Evolutionary conservation across 176 grass and related monocot species (phyloP).

Genomic region (Musa acuminata): DNA sequence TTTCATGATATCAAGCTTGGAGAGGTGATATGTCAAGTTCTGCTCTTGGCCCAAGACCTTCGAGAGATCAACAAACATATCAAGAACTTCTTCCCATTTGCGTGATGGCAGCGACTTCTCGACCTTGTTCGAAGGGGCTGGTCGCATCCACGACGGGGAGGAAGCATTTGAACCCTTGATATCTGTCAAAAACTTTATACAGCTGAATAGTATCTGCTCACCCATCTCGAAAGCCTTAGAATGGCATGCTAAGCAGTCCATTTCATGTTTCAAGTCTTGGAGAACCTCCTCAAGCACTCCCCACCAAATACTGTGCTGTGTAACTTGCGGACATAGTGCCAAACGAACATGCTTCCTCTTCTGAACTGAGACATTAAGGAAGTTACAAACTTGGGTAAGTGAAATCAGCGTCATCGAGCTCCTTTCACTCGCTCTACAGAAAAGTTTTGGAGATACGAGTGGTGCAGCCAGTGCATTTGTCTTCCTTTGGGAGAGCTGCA

Average conservation of each 20-base stretch:
- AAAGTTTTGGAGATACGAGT: not conserved
- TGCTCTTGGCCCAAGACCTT: slow-evolving; percentile 39
- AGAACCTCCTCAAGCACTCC: slow-evolving; percentile 61
- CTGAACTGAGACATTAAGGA: slow-evolving; percentile 61
- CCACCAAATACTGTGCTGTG: slow-evolving; percentile 71
- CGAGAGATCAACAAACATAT: slow-evolving; percentile 65
- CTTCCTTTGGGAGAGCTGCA: not conserved
- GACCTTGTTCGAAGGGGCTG: slow-evolving; percentile 33
- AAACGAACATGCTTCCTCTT: slow-evolving; percentile 51
- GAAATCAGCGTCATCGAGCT: slow-evolving; percentile 34
- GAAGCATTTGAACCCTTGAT: slow-evolving; percentile 22
- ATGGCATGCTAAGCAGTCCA: slow-evolving; percentile 21
- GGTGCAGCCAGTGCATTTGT: not conserved
- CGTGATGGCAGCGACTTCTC: slow-evolving; percentile 17
- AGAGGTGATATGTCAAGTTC: slow-evolving; percentile 24
- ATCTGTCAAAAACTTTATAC: slow-evolving; percentile 33
- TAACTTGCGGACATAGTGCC: slow-evolving; percentile 67
- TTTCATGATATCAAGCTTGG: slow-evolving; percentile 65
- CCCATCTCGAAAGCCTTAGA: slow-evolving; percentile 41
- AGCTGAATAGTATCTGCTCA: slow-evolving; percentile 51
- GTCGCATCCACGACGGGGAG: slow-evolving; percentile 72
- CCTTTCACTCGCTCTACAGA: slow-evolving; percentile 15
- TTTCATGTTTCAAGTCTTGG: slow-evolving; percentile 42
- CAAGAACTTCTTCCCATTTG: slow-evolving; percentile 77
- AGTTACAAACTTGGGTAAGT: slow-evolving; percentile 48